Conservation (phyloP, 352 stramenopile genomes). For the Phytophthora pinifolia region DNA sequence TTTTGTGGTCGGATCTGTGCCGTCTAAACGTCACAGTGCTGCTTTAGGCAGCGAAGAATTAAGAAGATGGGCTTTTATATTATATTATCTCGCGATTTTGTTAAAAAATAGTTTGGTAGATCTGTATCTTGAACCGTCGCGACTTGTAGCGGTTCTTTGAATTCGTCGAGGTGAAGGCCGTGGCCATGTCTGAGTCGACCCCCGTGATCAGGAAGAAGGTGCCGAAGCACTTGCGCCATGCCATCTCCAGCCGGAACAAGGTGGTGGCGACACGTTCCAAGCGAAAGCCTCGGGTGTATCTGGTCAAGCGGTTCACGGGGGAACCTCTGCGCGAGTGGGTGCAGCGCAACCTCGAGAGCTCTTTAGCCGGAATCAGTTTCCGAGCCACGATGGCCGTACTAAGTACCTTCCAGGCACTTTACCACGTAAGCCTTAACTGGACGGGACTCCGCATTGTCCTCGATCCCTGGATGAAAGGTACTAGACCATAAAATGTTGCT, state of each 20-base stretch:
- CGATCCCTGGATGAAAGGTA: conserved; percentile 54
- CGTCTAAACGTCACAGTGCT: too few relatives aligned
- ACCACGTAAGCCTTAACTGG: conserved; percentile 73
- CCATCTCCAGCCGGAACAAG: conserved; percentile 29
- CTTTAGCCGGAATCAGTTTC: conserved; percentile 44
- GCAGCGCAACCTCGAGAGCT: conserved; percentile 75
- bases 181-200: conserved; percentile 18
- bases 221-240: conserved; percentile 42
- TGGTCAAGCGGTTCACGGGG: conserved; percentile 36
- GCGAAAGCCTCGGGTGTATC: conserved; percentile 35
- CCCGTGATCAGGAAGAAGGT: conserved; percentile 25
- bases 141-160: not conserved
- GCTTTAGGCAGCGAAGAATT: too few relatives aligned
- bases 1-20: too few relatives aligned
- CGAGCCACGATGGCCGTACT: conserved; percentile 47
- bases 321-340: conserved; percentile 67
- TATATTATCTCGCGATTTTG: too few relatives aligned
- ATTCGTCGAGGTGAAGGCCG: conserved; percentile 7
- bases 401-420: conserved; percentile 64
- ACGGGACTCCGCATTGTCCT: conserved; percentile 29
- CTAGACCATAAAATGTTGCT: not conserved
- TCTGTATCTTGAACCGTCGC: conserved; percentile 13
- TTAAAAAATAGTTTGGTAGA: too few relatives aligned
- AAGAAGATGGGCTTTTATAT: too few relatives aligned
- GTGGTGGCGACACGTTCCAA: conserved; percentile 12